Evolutionary conservation across 345 rosid genomes (phyloP).

Genomic region (Xanthoceras sorbifolium): DNA sequence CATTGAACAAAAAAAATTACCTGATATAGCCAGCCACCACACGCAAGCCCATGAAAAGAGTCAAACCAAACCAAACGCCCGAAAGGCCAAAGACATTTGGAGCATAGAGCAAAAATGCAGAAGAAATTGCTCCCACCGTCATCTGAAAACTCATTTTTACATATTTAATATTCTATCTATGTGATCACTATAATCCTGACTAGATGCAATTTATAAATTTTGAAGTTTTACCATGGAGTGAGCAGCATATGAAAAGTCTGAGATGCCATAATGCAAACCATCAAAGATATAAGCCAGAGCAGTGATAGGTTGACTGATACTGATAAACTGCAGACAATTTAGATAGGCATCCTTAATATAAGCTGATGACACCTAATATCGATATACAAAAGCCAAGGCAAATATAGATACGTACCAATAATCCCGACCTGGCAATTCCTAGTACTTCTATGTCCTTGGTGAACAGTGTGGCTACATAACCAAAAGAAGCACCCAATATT

Average conservation of each 20-base stretch:
- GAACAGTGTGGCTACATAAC: conserved; percentile 39
- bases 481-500: conserved; percentile 37
- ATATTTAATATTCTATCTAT: neutral
- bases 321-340: conserved; percentile 34
- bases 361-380: neutral
- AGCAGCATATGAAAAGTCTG: conserved; percentile 52
- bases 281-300: conserved; percentile 51
- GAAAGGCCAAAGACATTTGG: conserved; percentile 39
- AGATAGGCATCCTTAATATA: neutral
- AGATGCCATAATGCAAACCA: conserved; percentile 53
- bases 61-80: conserved; percentile 49
- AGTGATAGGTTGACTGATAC: conserved; percentile 41
- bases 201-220: neutral
- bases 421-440: conserved; percentile 31
- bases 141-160: conserved; percentile 25
- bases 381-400: neutral
- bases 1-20: conserved; percentile 15
- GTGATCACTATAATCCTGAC: neutral
- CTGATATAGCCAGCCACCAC: conserved; percentile 43
- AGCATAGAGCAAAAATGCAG: conserved; percentile 35
- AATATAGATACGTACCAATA: conserved; percentile 27
- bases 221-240: conserved; percentile 42
- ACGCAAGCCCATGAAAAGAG: conserved; percentile 51
- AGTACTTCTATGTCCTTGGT: conserved; percentile 41
- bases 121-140: conserved; percentile 40